Conservation (phyloP, 140 eudicot species). For the Artemisia princeps region DNA sequence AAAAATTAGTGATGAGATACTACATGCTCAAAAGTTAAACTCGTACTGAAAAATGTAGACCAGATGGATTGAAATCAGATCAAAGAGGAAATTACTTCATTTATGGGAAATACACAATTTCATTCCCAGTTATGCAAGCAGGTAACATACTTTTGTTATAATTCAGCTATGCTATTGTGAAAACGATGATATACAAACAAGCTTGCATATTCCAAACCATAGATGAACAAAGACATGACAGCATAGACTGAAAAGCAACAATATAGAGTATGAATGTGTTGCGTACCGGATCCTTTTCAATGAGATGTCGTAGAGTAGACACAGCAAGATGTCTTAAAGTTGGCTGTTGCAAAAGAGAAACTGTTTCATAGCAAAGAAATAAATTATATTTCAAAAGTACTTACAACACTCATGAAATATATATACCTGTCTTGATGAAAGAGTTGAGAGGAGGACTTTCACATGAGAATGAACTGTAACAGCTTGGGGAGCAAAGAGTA, state of each 20-base stretch:
- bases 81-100: constrained; percentile 5
- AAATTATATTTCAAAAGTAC: not conserved
- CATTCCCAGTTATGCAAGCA: constrained; percentile 10
- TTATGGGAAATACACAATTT: constrained; percentile 6
- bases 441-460: constrained; percentile 78
- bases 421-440: constrained; percentile 90
- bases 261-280: constrained; percentile 5
- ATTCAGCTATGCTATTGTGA: constrained; percentile 4
- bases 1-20: not conserved
- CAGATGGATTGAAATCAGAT: not conserved
- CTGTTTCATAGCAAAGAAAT: constrained; percentile 19
- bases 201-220: constrained; percentile 1
- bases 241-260: constrained; percentile 3
- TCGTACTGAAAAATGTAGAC: not conserved
- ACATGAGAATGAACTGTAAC: constrained; percentile 88
- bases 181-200: constrained; percentile 11
- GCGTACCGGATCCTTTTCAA: constrained; percentile 90
- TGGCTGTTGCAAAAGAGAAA: constrained; percentile 54
- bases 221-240: constrained; percentile 11
- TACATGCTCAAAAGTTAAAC: constrained; percentile 18
- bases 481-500: constrained; percentile 98
- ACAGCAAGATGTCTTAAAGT: constrained; percentile 83
- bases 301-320: constrained; percentile 89
- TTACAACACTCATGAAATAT: constrained; percentile 2
- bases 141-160: constrained; percentile 11